Evolutionary conservation across 345 rosid species (phyloP).

Genomic region (Aquilaria malaccensis): DNA sequence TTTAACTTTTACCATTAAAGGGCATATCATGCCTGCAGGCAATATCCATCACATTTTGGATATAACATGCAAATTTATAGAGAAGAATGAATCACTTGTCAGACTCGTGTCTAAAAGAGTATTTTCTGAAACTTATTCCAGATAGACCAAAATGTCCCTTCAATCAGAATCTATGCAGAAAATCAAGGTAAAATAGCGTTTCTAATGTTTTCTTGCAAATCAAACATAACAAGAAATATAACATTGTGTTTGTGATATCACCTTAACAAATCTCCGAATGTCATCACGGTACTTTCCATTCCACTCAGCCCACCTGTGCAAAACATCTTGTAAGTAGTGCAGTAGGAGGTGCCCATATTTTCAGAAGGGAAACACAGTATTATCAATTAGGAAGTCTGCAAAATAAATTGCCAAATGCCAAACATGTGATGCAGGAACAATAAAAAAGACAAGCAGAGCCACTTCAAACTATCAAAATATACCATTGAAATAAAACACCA

Average conservation of each 20-base stretch:
- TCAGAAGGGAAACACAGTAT: neutral
- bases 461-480: constrained; percentile 3
- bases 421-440: neutral
- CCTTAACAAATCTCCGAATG: constrained; percentile 81
- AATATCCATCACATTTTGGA: too few species aligned
- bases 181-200: too few species aligned
- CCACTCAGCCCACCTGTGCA: constrained; percentile 96
- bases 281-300: constrained; percentile 95
- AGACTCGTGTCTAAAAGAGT: too few species aligned
- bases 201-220: too few species aligned
- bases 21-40: too few species aligned
- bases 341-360: constrained; percentile 3
- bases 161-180: too few species aligned
- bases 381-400: neutral
- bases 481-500: constrained; percentile 1
- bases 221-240: too few species aligned
- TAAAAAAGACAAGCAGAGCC: neutral
- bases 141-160: too few species aligned
- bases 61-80: too few species aligned
- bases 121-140: too few species aligned
- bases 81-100: too few species aligned
- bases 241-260: constrained; percentile 15
- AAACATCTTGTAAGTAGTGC: constrained; percentile 6
- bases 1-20: too few species aligned
- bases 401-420: constrained; percentile 1